Evolutionary conservation across 2,329 filamentous ascomycete species (phyloP), one percentile per base, ranked within the genome.

Genomic region (Hypoxylon sp.): DNA sequence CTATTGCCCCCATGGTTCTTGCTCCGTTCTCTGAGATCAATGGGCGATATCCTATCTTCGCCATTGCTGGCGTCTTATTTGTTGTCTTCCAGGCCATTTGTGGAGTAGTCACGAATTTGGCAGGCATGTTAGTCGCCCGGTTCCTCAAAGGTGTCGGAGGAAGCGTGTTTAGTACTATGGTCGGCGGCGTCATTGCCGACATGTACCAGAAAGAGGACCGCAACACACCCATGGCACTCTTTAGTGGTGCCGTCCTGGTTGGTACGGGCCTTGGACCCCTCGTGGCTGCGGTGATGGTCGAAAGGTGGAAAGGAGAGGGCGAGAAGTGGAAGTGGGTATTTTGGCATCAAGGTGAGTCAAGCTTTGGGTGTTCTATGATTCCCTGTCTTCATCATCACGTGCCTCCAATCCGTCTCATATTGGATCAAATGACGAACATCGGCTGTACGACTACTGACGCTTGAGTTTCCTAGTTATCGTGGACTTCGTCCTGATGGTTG

Each of bases 1-100:
- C 87, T 0, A 79, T 94, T 24, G 92, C 93, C 0, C 94, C 94
- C 0, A 97, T 98, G 94, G 85, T 93, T 0, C 86, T 97, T 0
- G 94, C 94, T 0, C 94, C 94, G 0, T 91, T 97, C 71, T 94
- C 91, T 0, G 94, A 98, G 80, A 91, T 97, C 77, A 94, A 96
- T 79, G 94, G 94, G 3, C 88, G 94, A 2, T 90, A 93, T 61
- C 93, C 94, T 0, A 92, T 97, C 35, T 96, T 97, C 74, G 84
- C 94, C 24, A 84, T 84, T 1, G 91, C 92, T 8, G 94, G 94
- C 0, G 76, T 91, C 14, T 76, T 97, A 1, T 96, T 92, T 74
- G 87, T 93, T 66, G 76, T 85, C 14, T 92, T 90, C 75, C 90
- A 94, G 76, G 84, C 92, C 29, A 88, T 90, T 5, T 94, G 92